Conservation (phyloP, 306 rosid species). For the Cercis canadensis region DNA sequence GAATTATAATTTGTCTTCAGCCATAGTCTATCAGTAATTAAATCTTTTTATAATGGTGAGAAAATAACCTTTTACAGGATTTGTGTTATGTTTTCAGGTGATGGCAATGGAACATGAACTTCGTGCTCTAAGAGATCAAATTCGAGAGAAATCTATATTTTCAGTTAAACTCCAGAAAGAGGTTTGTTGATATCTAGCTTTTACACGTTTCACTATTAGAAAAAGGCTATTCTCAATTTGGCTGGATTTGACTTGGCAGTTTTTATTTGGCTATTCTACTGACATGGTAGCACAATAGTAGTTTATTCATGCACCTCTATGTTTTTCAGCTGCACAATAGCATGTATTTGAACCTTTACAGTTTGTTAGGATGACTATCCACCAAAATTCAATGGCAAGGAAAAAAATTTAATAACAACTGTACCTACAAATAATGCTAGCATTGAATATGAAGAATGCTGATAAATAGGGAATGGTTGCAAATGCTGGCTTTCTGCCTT, state of each 20-base stretch:
- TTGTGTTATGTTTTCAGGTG: slow-evolving; percentile 59
- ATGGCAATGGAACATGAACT: slow-evolving; percentile 95
- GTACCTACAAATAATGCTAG: not conserved
- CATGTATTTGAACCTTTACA: slow-evolving; percentile 1
- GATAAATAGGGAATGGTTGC: not conserved
- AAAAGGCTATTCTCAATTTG: slow-evolving; percentile 14
- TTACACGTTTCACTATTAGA: slow-evolving; percentile 2
- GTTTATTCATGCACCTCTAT: not conserved
- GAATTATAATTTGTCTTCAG: slow-evolving; percentile 10
- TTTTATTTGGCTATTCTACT: not conserved
- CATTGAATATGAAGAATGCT: not conserved
- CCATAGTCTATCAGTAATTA: slow-evolving; percentile 8
- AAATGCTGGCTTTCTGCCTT: not conserved
- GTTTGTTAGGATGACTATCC: no score
- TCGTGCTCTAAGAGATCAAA: slow-evolving; percentile 82
- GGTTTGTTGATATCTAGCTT: slow-evolving; percentile 56
- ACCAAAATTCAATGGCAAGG: no score
- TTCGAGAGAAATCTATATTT: slow-evolving; percentile 78
- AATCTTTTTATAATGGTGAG: slow-evolving; percentile 27
- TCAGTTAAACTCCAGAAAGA: slow-evolving; percentile 91
- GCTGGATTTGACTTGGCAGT: slow-evolving; percentile 18
- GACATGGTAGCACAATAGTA: not conserved
- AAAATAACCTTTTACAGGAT: slow-evolving; percentile 12
- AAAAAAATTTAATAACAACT: not conserved
- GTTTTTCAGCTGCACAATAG: slow-evolving; percentile 8